A percentile compares a stretch with the other conserved stretches of the same genome.
These are phyloP conservation scores for Microbotryum violaceum DNA, from an alignment of 1,284 basidiomycete genomes.

Conservation along the genomic window DNA sequence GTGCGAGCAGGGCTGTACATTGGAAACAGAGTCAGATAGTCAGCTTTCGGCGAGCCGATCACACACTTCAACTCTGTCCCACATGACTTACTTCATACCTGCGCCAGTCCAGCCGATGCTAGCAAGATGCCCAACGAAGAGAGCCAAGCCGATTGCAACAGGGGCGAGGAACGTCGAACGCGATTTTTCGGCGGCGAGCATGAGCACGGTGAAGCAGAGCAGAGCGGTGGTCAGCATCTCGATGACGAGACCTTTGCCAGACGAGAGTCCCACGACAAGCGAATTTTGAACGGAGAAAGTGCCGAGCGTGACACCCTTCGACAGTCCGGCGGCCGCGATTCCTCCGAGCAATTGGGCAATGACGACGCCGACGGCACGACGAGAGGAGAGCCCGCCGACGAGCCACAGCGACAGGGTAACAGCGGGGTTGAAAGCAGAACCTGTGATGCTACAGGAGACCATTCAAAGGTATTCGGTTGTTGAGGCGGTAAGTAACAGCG, in stretches of 20 bases:
- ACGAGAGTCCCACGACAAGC: slow-evolving; percentile 37
- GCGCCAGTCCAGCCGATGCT: slow-evolving; percentile 8
- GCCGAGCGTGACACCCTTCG: slow-evolving; percentile 42
- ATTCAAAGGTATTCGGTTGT: neutral
- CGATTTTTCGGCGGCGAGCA: slow-evolving; percentile 48
- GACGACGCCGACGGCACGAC: slow-evolving; percentile 42
- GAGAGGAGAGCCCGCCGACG: slow-evolving; percentile 43
- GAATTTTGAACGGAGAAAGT: slow-evolving; percentile 42
- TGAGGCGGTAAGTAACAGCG: neutral
- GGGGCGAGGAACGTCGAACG: slow-evolving; percentile 48
- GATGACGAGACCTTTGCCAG: slow-evolving; percentile 38
- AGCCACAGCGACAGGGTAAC: slow-evolving; percentile 45
- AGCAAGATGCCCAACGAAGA: slow-evolving; percentile 45
- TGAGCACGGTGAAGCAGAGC: slow-evolving; percentile 42
- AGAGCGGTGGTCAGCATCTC: slow-evolving; percentile 47
- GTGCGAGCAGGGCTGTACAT: slow-evolving; percentile 30
- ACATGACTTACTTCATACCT: neutral
- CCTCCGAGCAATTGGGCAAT: slow-evolving; percentile 45
- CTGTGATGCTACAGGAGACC: neutral
- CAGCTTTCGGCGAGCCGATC: neutral
- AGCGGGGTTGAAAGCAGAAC: slow-evolving; percentile 43
- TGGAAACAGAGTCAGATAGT: neutral
- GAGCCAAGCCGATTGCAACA: slow-evolving; percentile 47
- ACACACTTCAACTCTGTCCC: no score
- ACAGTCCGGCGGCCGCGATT: slow-evolving; percentile 45